Conservation (phyloP, 371 early-diverging fungal species). For the Mortierella sp. region DNA sequence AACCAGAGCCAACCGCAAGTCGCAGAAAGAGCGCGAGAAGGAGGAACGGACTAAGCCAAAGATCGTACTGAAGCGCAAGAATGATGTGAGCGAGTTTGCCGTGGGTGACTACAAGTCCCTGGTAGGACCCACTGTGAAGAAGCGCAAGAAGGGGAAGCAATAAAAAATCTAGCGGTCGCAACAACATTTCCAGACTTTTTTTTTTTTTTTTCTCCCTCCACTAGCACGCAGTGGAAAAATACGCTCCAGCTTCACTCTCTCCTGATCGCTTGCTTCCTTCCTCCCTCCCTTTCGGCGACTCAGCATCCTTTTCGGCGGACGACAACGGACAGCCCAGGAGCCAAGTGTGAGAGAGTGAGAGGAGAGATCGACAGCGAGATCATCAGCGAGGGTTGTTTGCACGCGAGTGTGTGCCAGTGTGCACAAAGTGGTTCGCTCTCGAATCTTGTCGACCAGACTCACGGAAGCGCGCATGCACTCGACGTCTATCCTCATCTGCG, state of each 20-base stretch:
- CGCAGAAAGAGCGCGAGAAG: constrained; percentile 53
- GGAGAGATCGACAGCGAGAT: no score
- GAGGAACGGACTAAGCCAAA: constrained; percentile 47
- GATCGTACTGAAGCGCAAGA: constrained; percentile 59
- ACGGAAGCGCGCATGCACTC: constrained; percentile 39
- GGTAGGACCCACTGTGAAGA: constrained; percentile 48
- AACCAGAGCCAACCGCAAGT: constrained; percentile 43
- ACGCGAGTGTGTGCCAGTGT: constrained; percentile 1
- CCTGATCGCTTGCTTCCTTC: no score
- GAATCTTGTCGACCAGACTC: background rate
- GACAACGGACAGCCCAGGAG: no score
- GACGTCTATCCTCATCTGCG: constrained; percentile 29
- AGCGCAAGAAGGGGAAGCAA: constrained; percentile 48
- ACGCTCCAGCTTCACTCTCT: no score
- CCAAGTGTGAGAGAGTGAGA: no score
- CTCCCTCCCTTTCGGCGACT: no score
- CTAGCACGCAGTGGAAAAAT: no score
- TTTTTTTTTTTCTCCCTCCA: no score
- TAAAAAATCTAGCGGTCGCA: background rate
- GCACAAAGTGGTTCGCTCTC: background rate
- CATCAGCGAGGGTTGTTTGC: background rate
- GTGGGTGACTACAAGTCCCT: constrained; percentile 59
- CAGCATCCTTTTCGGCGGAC: no score
- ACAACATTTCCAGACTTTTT: no score
- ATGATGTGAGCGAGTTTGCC: constrained; percentile 66